Base-by-base conservation (phyloP, 495 filamentous ascomycete genomes). In the Pyronema omphalodes region DNA sequence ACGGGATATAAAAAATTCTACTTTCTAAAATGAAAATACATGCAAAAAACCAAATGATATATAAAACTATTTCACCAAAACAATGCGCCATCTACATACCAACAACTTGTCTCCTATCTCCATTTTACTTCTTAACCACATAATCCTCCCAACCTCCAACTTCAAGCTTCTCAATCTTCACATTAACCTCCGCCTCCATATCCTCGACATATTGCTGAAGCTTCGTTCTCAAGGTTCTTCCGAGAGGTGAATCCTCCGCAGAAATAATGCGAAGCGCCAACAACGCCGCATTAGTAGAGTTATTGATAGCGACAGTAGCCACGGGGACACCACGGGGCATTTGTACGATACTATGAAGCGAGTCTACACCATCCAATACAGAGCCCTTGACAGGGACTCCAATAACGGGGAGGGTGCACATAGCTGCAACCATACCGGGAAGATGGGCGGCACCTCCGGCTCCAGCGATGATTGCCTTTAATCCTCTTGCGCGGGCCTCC, bases 401-500 rank as follows among this genome's bases (percentile, higher is more conserved):
- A 54, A 96, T 89, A 11, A 95, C 89, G 0, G 89, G 91, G 35
- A 96, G 73, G n/a, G 79, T 75, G 9, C 86, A 91, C 67, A 83
- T 79, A 9, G 85, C 82, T 1, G 88, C 83, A 8, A 84, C 71
- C 91, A 96, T 96, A 39, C 93, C 89, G 7, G 88, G 91, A 6
- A 94, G 71, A 67, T 93, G 86, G 9, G 89, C 89, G 0, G 88
- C 88, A 39, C 91, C 89, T 44, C 88, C 89, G 12, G 93, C 91
- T 9, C 88, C 89, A 0, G 91, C 89, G 66, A 98, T 93, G 66
- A 96, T 88, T 40, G 91, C 87, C 68, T 84, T 82, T 69, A 93
- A 75, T 23, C 85, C 83, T 1, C 75, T 72, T 9, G 70, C 72
- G 3, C 77, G 76, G 18, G 88, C 86, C 40, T 73, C 69, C 45